Conservation (phyloP, 768 basidiomycete species). For the Coprinellus micaceus region DNA sequence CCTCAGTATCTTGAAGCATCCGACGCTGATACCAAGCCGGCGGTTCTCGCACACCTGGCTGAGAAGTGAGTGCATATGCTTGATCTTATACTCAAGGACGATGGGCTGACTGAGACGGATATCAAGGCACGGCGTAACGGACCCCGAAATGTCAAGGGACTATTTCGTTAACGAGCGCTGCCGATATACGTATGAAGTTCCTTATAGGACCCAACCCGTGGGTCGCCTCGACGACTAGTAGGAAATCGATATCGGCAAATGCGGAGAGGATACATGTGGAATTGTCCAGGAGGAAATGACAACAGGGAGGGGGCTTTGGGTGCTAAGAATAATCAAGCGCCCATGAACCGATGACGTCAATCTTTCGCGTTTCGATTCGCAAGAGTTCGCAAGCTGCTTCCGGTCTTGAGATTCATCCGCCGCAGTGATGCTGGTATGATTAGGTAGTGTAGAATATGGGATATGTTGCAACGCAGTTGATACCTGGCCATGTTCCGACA, state of each 20-base stretch:
- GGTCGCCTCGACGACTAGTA: background rate
- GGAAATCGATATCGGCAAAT: too few relatives aligned
- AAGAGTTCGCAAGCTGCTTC: too few relatives aligned
- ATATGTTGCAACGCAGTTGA: too few relatives aligned
- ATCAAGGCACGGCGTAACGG: background rate
- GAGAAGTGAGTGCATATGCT: background rate
- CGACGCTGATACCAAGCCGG: background rate
- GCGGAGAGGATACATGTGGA: background rate
- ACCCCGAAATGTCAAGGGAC: background rate
- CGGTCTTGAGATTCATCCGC: too few relatives aligned
- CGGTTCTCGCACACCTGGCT: background rate
- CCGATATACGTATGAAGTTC: background rate
- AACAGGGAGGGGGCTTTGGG: too few relatives aligned
- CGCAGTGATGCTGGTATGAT: too few relatives aligned
- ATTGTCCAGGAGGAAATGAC: too few relatives aligned
- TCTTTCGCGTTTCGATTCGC: too few relatives aligned
- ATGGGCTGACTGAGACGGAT: background rate
- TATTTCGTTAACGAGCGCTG: background rate
- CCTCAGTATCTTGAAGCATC: background rate
- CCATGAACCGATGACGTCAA: too few relatives aligned
- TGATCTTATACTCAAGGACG: background rate
- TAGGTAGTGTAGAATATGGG: too few relatives aligned
- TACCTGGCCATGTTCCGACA: too few relatives aligned
- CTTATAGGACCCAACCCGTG: background rate
- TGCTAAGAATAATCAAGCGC: too few relatives aligned